Conservation (phyloP, 2,329 filamentous ascomycete genomes). For the Aureobasidium sp. region DNA sequence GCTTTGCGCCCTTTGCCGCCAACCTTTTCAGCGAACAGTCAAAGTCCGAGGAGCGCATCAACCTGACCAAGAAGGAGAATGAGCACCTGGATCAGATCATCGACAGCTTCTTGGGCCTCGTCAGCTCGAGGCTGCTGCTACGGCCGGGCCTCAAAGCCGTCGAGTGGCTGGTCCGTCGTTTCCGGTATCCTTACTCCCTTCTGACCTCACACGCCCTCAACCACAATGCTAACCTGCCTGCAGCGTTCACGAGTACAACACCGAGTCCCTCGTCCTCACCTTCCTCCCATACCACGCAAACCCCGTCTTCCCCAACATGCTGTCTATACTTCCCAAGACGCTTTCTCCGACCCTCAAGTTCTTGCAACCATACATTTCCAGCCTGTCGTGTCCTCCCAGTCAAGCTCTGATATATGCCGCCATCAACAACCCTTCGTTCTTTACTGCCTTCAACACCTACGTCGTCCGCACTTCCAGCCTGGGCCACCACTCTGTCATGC, state of each 20-base stretch:
- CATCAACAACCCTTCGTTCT: constrained; percentile 68
- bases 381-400: constrained; percentile 67
- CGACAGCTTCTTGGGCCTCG: constrained; percentile 74
- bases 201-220: constrained; percentile 18
- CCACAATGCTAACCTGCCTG: not conserved
- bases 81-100: constrained; percentile 69
- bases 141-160: constrained; percentile 84
- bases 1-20: constrained; percentile 66
- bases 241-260: constrained; percentile 90
- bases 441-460: constrained; percentile 70
- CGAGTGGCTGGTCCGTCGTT: constrained; percentile 90
- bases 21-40: constrained; percentile 93
- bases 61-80: constrained; percentile 78
- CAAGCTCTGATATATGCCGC: constrained; percentile 78
- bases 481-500: constrained; percentile 65
- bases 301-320: constrained; percentile 73
- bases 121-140: constrained; percentile 68
- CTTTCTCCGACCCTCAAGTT: constrained; percentile 75
- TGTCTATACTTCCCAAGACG: constrained; percentile 75
- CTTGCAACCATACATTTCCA: constrained; percentile 76
- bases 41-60: constrained; percentile 76
- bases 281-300: constrained; percentile 91
- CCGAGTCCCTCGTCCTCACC: constrained; percentile 65
- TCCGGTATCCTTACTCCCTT: constrained; percentile 53
- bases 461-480: constrained; percentile 66